These are phyloP conservation scores for Fragaria nilgerrensis DNA, from an alignment of 306 rosid species.

Conservation along the genomic window DNA sequence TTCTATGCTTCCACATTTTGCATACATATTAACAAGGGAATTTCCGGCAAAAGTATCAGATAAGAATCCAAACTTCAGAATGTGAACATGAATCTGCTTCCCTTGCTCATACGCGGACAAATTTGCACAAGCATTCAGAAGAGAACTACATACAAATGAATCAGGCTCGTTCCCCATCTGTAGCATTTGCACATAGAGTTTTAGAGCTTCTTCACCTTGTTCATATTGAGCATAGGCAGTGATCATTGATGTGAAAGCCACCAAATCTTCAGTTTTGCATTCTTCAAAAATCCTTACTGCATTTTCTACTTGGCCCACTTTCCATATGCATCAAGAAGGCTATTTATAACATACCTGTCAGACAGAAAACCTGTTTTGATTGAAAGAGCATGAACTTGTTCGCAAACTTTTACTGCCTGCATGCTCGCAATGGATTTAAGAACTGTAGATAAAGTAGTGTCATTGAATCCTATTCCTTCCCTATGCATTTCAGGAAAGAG, in stretches of 20 bases:
- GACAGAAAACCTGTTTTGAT: conserved; percentile 67
- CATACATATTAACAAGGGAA: conserved; percentile 93
- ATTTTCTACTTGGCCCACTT: conserved; percentile 55
- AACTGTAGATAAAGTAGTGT: conserved; percentile 71
- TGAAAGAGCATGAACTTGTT: conserved; percentile 68
- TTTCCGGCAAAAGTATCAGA: conserved; percentile 81
- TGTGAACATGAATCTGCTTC: conserved; percentile 82
- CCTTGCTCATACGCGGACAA: conserved; percentile 88
- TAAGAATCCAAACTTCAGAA: conserved; percentile 72
- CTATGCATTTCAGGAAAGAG: conserved; percentile 51
- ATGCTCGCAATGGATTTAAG: conserved; percentile 72
- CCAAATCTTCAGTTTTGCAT: conserved; percentile 69
- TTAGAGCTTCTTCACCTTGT: conserved; percentile 75
- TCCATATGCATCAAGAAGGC: conserved; percentile 83
- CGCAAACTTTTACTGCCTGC: conserved; percentile 47
- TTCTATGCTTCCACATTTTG: conserved; percentile 84
- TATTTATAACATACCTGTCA: conserved; percentile 66
- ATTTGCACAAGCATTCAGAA: conserved; percentile 81
- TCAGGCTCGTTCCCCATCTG: conserved; percentile 53
- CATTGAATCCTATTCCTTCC: conserved; percentile 62
- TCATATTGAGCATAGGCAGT: conserved; percentile 80
- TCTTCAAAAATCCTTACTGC: conserved; percentile 68
- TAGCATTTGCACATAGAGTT: conserved; percentile 72
- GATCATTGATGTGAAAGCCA: conserved; percentile 88
- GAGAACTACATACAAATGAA: conserved; percentile 82